These are phyloP conservation scores for Yamadazyma aaseri DNA, from an alignment of 1,139 yeast genomes.

Conservation along the genomic window DNA sequence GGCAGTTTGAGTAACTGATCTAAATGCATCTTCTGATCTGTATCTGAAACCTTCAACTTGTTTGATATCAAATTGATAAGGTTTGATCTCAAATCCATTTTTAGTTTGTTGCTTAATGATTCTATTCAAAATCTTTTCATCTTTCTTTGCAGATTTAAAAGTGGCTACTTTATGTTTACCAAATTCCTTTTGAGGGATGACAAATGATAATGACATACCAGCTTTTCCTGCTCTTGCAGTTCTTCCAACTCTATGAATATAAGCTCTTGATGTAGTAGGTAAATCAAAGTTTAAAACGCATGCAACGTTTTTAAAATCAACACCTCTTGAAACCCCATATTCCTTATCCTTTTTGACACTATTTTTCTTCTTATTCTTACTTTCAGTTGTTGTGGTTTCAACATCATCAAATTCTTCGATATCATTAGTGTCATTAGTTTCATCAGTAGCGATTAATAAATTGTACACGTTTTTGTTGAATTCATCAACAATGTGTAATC, in stretches of 20 bases:
- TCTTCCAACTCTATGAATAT: constrained; percentile 93
- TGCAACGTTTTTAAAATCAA: constrained; percentile 93
- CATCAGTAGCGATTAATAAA: constrained; percentile 93
- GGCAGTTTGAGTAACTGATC: constrained; percentile 88
- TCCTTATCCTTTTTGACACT: constrained; percentile 59
- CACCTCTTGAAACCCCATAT: constrained; percentile 95
- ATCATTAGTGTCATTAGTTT: constrained; percentile 55
- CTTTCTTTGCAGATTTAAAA: constrained; percentile 68
- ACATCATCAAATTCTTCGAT: constrained; percentile 52
- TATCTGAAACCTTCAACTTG: constrained; percentile 96
- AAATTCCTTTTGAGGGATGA: constrained; percentile 77
- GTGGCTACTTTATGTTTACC: constrained; percentile 88
- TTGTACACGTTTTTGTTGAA: constrained; percentile 88
- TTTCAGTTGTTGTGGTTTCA: constrained; percentile 39
- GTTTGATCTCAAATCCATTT: constrained; percentile 69
- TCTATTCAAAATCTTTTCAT: constrained; percentile 79
- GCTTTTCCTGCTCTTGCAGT: constrained; percentile 97
- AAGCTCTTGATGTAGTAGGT: constrained; percentile 86
- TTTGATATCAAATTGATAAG: constrained; percentile 87
- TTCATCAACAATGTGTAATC: constrained; percentile 93
- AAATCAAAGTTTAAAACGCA: constrained; percentile 95
- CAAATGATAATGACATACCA: constrained; percentile 93
- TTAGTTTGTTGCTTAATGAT: constrained; percentile 76
- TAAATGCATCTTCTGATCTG: constrained; percentile 95
- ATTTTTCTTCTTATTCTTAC: constrained; percentile 23